Conservation (phyloP, 2,329 filamentous ascomycete species). For the Trichophyton simii region DNA sequence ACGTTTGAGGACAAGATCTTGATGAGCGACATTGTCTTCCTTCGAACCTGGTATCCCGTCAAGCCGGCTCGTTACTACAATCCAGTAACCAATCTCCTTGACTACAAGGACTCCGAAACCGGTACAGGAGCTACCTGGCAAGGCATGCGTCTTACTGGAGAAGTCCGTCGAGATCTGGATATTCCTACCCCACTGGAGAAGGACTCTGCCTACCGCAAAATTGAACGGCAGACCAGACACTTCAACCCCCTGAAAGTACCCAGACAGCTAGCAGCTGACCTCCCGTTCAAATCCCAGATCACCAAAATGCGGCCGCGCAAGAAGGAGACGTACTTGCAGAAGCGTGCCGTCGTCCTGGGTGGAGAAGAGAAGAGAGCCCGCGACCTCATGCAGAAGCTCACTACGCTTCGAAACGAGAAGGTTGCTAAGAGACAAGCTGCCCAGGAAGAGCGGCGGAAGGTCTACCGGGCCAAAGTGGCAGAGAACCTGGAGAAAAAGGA, state of each 20-base stretch:
- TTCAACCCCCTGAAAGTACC: conserved; percentile 55
- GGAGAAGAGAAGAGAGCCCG: conserved; percentile 83
- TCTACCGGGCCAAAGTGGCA: conserved; percentile 70
- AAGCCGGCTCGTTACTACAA: conserved; percentile 96
- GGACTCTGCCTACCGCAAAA: conserved; percentile 69
- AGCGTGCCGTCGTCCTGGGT: conserved; percentile 75
- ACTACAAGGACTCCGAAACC: conserved; percentile 29
- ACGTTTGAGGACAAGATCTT: conserved; percentile 98
- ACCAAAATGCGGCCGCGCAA: conserved; percentile 66
- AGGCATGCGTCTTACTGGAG: conserved; percentile 84
- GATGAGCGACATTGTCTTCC: conserved; percentile 90
- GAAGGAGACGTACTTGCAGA: conserved; percentile 80
- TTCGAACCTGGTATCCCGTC: conserved; percentile 93
- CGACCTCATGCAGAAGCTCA: conserved; percentile 83
- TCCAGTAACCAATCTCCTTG: conserved; percentile 82
- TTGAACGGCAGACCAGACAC: conserved; percentile 50
- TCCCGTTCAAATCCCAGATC: conserved; percentile 90
- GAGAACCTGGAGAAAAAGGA: conserved; percentile 74
- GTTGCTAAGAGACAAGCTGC: conserved; percentile 67
- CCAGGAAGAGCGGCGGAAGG: conserved; percentile 74
- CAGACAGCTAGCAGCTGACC: conserved; percentile 51
- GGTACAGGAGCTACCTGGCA: conserved; percentile 49
- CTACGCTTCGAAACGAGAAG: conserved; percentile 82
- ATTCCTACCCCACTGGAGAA: conserved; percentile 66
- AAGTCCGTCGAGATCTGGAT: conserved; percentile 66